These are phyloP conservation scores for Botryotinia narcissicola DNA, from an alignment of 2,329 filamentous ascomycete species.

Conservation along the genomic window DNA sequence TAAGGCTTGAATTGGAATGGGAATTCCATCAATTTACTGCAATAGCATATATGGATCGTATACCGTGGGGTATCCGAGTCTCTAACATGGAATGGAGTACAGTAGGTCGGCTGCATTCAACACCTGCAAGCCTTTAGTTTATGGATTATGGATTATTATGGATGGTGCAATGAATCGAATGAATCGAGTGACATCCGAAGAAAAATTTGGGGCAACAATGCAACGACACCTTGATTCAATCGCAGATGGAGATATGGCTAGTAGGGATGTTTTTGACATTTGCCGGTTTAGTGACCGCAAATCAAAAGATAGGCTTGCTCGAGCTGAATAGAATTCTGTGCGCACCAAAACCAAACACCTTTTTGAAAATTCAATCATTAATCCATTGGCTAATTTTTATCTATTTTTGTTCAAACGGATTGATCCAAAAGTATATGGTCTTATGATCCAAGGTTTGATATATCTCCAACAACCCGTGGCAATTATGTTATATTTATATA, in stretches of 20 bases:
- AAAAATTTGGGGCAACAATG: background rate
- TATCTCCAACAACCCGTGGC: too few relatives aligned
- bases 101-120: background rate
- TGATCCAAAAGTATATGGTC: background rate
- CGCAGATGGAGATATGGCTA: background rate
- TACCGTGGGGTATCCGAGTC: background rate
- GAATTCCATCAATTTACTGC: background rate
- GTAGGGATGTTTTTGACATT: background rate
- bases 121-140: background rate
- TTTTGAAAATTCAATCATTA: background rate
- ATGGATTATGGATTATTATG: background rate
- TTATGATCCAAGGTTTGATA: background rate
- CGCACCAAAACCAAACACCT: background rate
- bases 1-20: background rate
- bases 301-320: background rate
- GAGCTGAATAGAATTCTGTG: background rate
- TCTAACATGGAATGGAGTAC: background rate
- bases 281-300: background rate
- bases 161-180: background rate
- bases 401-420: accelerated
- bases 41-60: background rate
- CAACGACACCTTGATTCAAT: background rate
- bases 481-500: background rate
- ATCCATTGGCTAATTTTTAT: background rate
- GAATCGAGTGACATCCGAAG: background rate